Evolutionary conservation across 352 stramenopile species (phyloP).

Genomic region (Pythium phragmiticola): DNA sequence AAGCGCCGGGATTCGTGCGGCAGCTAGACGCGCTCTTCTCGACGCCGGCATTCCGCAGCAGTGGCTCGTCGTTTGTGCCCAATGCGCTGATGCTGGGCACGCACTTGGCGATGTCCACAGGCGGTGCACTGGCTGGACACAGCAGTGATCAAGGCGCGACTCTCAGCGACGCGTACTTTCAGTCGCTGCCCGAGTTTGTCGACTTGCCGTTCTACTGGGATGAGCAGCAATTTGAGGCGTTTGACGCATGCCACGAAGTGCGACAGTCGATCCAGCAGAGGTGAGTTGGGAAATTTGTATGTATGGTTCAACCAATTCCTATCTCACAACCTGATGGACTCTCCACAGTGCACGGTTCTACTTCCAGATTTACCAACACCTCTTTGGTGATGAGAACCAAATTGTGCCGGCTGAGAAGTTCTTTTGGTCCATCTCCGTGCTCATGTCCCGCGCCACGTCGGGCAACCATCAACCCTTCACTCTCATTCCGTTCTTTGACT

Average conservation of each 20-base stretch:
- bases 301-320: neutral
- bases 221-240: slow-evolving; percentile 53
- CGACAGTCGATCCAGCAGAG: slow-evolving; percentile 61
- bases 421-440: slow-evolving; percentile 78
- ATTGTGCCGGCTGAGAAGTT: slow-evolving; percentile 62
- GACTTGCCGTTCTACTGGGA: slow-evolving; percentile 75
- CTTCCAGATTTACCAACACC: slow-evolving; percentile 61
- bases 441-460: slow-evolving; percentile 81
- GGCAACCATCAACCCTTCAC: slow-evolving; percentile 73
- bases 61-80: slow-evolving; percentile 46
- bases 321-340: neutral
- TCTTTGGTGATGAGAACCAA: slow-evolving; percentile 57
- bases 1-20: slow-evolving; percentile 61
- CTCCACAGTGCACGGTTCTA: slow-evolving; percentile 55
- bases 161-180: slow-evolving; percentile 62
- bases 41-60: slow-evolving; percentile 29
- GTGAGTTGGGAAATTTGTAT: slow-evolving; percentile 26
- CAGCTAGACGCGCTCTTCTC: slow-evolving; percentile 55
- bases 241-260: slow-evolving; percentile 59
- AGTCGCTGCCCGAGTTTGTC: slow-evolving; percentile 50
- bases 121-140: slow-evolving; percentile 17
- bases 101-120: slow-evolving; percentile 56
- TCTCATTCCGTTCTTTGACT: slow-evolving; percentile 86
- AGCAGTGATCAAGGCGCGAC: slow-evolving; percentile 15
- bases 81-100: slow-evolving; percentile 66